Evolutionary conservation across 2,329 filamentous ascomycete species (phyloP), one percentile per base, ranked within the genome.

Genomic region (Blastomyces emzantsi): DNA sequence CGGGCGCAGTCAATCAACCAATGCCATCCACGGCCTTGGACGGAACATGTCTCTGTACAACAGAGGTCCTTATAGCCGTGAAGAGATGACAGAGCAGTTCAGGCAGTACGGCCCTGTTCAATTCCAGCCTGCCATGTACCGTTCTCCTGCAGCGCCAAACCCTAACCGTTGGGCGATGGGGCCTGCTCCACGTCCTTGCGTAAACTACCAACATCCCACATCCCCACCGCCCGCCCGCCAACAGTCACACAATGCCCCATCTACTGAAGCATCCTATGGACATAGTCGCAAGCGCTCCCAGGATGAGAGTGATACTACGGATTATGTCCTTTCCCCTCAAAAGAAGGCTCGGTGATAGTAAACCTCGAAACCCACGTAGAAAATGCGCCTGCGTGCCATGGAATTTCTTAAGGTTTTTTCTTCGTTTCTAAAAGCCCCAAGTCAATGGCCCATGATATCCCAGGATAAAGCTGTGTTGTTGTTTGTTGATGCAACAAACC

Each of bases 281-380:
- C 45, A 39, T 25, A 30, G 60, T 33, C 64, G 59, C 30, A 67
- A 67, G 54, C 65, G 65, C 49, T 45, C 56, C 19, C 43, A 49
- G 43, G 61, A 63, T 30, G 64, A 63, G 28, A 36, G 57, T 17
- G 65, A 65, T n/a, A 51, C 62, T 13, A 28, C 58, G 7, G 65
- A 66, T 13, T 57, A 62, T 47, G 11, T 43, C n/a, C 52, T 41
- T 7, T 54, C 62, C 39, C 56, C 62, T 11, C 57, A 59, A 30
- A 64, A 66, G 57, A 65, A 62, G 43, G 43, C 41, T 47, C 57
- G 43, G 15, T 47, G 22, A 57, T 36, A 33, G 28, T 4, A 13
- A 47, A 45, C 33, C 9, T 58, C 3, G 36, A 39, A 45, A 25
- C 47, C n/a, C 56, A 43, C 36, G 36, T 36, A 28, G 30, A 56